Evolutionary conservation across 2,329 filamentous ascomycete genomes (phyloP).

Genomic region (Aspergillus pseudoterreus): DNA sequence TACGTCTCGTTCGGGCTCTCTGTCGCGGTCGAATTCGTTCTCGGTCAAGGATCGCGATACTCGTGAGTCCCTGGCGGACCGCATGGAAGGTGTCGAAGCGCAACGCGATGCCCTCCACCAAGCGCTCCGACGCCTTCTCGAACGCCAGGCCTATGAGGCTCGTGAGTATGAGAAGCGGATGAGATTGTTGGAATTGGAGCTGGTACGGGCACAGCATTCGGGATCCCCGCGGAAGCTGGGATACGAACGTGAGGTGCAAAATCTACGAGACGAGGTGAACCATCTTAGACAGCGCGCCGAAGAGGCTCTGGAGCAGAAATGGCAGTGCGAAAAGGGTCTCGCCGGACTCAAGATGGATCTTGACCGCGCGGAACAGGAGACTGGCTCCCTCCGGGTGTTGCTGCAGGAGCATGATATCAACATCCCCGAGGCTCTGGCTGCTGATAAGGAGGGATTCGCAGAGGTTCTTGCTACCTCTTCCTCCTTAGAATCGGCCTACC

Average conservation of each 20-base stretch:
- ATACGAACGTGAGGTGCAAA: slow-evolving; percentile 79
- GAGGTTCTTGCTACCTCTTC: slow-evolving; percentile 60
- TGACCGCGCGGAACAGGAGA: slow-evolving; percentile 91
- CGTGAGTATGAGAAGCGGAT: slow-evolving; percentile 81
- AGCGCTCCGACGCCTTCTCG: slow-evolving; percentile 78
- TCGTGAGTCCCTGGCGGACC: slow-evolving; percentile 68
- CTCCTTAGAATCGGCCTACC: slow-evolving; percentile 70
- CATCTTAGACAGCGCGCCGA: slow-evolving; percentile 81
- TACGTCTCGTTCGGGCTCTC: slow-evolving; percentile 41
- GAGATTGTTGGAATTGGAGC: slow-evolving; percentile 69
- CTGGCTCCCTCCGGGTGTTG: slow-evolving; percentile 72
- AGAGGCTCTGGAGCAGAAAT: slow-evolving; percentile 92
- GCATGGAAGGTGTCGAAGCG: slow-evolving; percentile 86
- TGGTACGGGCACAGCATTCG: slow-evolving; percentile 64
- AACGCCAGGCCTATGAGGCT: slow-evolving; percentile 80
- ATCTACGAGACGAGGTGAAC: slow-evolving; percentile 78
- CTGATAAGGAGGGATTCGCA: slow-evolving; percentile 39
- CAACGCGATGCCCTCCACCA: slow-evolving; percentile 90
- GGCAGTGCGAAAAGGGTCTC: slow-evolving; percentile 88
- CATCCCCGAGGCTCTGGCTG: slow-evolving; percentile 59
- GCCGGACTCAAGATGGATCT: slow-evolving; percentile 92
- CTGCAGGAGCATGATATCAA: slow-evolving; percentile 79
- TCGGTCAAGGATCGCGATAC: slow-evolving; percentile 55
- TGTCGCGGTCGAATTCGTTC: slow-evolving; percentile 58
- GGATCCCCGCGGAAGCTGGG: slow-evolving; percentile 69